These are phyloP conservation scores for Euphrasia arctica DNA, from an alignment of 305 asterid species.

Conservation along the genomic window DNA sequence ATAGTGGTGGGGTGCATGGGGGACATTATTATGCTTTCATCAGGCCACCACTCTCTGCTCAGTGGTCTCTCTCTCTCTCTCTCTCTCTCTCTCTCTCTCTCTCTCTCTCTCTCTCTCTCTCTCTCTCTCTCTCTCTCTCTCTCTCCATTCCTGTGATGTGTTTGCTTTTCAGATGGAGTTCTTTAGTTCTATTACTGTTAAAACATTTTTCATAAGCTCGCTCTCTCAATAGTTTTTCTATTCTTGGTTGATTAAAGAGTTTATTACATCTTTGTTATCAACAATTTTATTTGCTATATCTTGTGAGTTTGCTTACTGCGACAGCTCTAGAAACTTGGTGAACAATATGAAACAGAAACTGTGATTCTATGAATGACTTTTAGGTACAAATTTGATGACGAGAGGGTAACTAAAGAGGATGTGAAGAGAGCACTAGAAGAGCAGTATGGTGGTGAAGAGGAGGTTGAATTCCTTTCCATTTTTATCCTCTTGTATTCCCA, in stretches of 20 bases:
- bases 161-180: too few relatives aligned
- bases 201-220: too few relatives aligned
- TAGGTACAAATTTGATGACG: slow-evolving; percentile 75
- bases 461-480: slow-evolving; percentile 42
- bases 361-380: background rate
- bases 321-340: background rate
- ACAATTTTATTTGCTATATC: too few relatives aligned
- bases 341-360: background rate
- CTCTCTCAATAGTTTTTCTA: background rate
- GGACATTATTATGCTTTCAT: slow-evolving; percentile 97
- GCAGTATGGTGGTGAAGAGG: slow-evolving; percentile 99
- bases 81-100: background rate
- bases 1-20: slow-evolving; percentile 95
- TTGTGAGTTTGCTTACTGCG: background rate
- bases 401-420: slow-evolving; percentile 93
- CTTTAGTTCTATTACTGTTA: background rate
- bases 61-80: slow-evolving; percentile 45
- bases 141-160: too few relatives aligned
- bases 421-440: slow-evolving; percentile 88
- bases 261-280: background rate
- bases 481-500: slow-evolving; percentile 6
- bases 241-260: background rate
- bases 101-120: background rate
- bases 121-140: background rate
- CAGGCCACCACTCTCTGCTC: slow-evolving; percentile 90